A percentile compares a stretch with the other conserved stretches of the same genome.
Conservation (phyloP, 768 basidiomycete genomes). For the Gloeopeniophorella convolvens region DNA sequence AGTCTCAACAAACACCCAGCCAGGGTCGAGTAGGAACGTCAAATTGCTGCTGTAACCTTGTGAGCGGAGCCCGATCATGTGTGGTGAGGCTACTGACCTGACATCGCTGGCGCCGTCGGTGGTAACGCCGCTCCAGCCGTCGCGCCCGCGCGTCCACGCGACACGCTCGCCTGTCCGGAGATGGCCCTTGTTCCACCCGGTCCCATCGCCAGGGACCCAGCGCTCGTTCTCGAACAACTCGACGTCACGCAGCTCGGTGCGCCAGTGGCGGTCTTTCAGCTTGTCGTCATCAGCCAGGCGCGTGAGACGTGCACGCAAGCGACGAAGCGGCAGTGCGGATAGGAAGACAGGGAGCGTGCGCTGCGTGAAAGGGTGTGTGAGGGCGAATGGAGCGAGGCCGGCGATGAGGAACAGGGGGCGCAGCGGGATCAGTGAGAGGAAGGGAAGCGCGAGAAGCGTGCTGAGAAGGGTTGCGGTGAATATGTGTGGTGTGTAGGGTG, state of each 20-base stretch:
- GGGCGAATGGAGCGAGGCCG: conserved; percentile 46
- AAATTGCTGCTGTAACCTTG: conserved; percentile 58
- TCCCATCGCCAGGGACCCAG: conserved; percentile 30
- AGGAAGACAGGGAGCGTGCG: conserved; percentile 29
- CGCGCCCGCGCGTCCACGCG: conserved; percentile 65
- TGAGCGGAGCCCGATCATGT: conserved; percentile 8
- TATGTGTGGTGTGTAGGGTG: conserved; percentile 49
- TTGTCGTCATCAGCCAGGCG: conserved; percentile 55
- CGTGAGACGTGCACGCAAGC: conserved; percentile 22
- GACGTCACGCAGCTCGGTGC: conserved; percentile 55
- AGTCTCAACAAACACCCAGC: conserved; percentile 69
- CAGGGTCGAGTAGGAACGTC: conserved; percentile 67
- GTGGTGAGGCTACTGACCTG: conserved; percentile 43
- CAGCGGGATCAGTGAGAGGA: conserved; percentile 32
- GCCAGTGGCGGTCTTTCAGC: conserved; percentile 60
- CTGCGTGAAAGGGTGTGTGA: conserved; percentile 44
- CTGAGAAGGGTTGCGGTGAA: conserved; percentile 42
- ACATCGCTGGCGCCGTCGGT: conserved; percentile 44
- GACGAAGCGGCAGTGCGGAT: conserved; percentile 16
- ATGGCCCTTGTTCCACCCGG: conserved; percentile 34
- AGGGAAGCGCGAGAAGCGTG: conserved; percentile 37
- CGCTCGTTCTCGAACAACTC: conserved; percentile 82
- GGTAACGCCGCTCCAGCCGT: conserved; percentile 61
- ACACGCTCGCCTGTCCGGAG: conserved; percentile 41
- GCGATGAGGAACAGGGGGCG: conserved; percentile 42